phyloP scores from a whole-genome alignment of 1,284 basidiomycete genomes.

The Lignosus rhinocerotis region DNA sequence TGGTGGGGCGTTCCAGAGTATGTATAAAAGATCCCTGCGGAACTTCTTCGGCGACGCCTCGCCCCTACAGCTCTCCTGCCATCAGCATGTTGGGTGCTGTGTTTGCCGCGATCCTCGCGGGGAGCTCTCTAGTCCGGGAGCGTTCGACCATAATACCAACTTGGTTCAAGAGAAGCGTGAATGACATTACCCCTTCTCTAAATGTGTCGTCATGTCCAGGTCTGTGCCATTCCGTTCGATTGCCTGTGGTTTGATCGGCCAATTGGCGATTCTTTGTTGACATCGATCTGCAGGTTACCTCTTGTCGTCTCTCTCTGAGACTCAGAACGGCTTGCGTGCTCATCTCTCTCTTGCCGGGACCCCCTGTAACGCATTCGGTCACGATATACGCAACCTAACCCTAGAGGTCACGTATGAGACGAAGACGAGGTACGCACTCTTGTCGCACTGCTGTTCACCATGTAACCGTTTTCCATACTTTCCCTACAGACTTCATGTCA shows the following conservation, averaged over 20 bases:
- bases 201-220: slow-evolving; percentile 25
- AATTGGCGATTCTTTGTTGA: background rate
- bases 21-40: slow-evolving; percentile 15
- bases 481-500: slow-evolving; percentile 67
- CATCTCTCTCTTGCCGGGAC: slow-evolving; percentile 56
- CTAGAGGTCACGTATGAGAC: slow-evolving; percentile 70
- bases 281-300: slow-evolving; percentile 47
- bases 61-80: slow-evolving; percentile 6
- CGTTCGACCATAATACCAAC: slow-evolving; percentile 10
- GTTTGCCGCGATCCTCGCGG: slow-evolving; percentile 12
- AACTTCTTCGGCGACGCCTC: slow-evolving; percentile 18
- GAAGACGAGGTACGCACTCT: slow-evolving; percentile 34
- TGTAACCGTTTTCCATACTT: slow-evolving; percentile 69
- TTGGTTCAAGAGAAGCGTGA: slow-evolving; percentile 7
- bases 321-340: slow-evolving; percentile 53
- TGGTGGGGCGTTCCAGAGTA: background rate
- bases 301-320: slow-evolving; percentile 46
- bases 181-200: slow-evolving; percentile 9
- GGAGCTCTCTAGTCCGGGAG: slow-evolving; percentile 10
- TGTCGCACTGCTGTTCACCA: slow-evolving; percentile 77
- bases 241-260: background rate
- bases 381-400: slow-evolving; percentile 62
- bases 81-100: slow-evolving; percentile 13
- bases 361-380: slow-evolving; percentile 74
- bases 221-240: slow-evolving; percentile 8